Evolutionary conservation across 73 alveolate species (phyloP).

Genomic region (Paramecium octaurelia): DNA sequence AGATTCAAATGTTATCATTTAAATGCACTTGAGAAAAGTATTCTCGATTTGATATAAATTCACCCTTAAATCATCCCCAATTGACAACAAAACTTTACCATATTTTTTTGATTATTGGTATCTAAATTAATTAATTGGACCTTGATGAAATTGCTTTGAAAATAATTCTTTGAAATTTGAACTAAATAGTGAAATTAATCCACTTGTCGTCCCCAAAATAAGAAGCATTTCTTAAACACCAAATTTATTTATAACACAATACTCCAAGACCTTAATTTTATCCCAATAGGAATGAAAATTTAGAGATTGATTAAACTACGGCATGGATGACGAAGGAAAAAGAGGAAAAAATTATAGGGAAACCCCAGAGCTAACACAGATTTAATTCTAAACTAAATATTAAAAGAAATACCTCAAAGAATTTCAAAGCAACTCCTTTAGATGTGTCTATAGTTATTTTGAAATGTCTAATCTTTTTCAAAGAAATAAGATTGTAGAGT

Average conservation of each 20-base stretch:
- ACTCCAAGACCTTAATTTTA: not conserved
- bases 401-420: not conserved
- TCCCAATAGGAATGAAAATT: constrained; percentile 9
- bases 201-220: not conserved
- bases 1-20: not conserved
- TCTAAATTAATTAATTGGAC: not conserved
- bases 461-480: not conserved
- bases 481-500: not conserved
- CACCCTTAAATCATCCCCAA: not conserved
- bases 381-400: not conserved
- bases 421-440: not conserved
- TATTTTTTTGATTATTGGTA: not conserved
- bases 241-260: not conserved
- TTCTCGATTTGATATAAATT: not conserved
- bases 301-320: not conserved
- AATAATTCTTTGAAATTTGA: not conserved
- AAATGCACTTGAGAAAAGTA: not conserved
- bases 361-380: not conserved
- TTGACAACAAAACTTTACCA: not conserved
- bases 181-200: not conserved
- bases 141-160: not conserved
- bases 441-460: not conserved
- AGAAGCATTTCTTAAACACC: not conserved
- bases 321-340: not conserved
- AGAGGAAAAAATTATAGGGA: not conserved